A percentile compares a stretch with the other conserved stretches of the same genome.
Evolutionary conservation across 1,139 yeast genomes (phyloP).

Genomic region (Geotrichum klebahnii): DNA sequence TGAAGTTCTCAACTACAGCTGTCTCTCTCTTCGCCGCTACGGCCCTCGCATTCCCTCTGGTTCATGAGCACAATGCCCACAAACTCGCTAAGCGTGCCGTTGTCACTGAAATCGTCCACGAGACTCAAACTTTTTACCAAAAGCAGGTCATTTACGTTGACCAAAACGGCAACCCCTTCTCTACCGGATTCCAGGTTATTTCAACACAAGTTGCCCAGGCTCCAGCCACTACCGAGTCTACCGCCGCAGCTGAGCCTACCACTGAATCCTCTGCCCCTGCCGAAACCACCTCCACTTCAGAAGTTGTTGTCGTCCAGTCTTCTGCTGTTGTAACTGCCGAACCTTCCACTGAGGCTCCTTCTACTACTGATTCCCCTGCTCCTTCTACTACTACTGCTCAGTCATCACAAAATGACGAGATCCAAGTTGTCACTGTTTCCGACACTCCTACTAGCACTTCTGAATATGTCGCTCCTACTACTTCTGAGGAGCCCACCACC

Average conservation of each 20-base stretch:
- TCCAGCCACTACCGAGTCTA: slow-evolving; percentile 39
- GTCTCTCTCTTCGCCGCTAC: slow-evolving; percentile 11
- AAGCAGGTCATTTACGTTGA: slow-evolving; percentile 39
- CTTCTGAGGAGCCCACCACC: no score
- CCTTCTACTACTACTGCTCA: slow-evolving; percentile 22
- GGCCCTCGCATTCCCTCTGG: slow-evolving; percentile 16
- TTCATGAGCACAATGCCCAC: slow-evolving; percentile 20
- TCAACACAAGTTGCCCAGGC: slow-evolving; percentile 26
- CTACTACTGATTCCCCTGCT: slow-evolving; percentile 37
- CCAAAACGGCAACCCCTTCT: slow-evolving; percentile 35
- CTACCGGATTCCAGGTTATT: slow-evolving; percentile 33
- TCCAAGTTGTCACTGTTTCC: slow-evolving; percentile 24
- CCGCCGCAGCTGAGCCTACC: slow-evolving; percentile 31
- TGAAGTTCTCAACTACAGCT: slow-evolving; percentile 15
- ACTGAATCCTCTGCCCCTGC: slow-evolving; percentile 25
- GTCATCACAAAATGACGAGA: slow-evolving; percentile 28
- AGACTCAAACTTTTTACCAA: slow-evolving; percentile 37
- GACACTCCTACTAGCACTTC: slow-evolving; percentile 29
- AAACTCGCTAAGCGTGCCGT: slow-evolving; percentile 30
- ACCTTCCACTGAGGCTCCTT: slow-evolving; percentile 41
- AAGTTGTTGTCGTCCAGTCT: no score
- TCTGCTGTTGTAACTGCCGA: no score
- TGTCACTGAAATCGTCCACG: slow-evolving; percentile 37
- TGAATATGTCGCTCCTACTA: slow-evolving; percentile 27
- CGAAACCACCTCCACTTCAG: no score